These are phyloP conservation scores for Quillaja saponaria DNA, from an alignment of 306 rosid species.

Conservation along the genomic window DNA sequence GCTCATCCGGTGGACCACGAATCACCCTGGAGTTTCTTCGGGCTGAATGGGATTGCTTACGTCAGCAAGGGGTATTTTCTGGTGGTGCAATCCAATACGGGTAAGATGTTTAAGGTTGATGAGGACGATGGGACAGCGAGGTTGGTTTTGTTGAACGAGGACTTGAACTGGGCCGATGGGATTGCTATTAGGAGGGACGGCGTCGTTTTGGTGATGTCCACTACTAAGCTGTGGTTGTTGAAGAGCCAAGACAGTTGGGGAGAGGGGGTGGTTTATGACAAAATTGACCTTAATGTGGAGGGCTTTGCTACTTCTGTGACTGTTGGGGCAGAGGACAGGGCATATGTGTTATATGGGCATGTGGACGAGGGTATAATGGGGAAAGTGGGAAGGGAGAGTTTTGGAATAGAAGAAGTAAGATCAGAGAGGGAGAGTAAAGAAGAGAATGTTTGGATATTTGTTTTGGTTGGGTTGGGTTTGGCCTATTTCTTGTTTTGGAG, in stretches of 20 bases:
- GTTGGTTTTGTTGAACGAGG: slow-evolving; percentile 47
- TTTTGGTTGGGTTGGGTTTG: slow-evolving; percentile 66
- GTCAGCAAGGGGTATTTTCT: slow-evolving; percentile 67
- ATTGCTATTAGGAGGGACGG: slow-evolving; percentile 59
- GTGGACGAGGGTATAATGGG: slow-evolving; percentile 51
- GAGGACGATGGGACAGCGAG: slow-evolving; percentile 60
- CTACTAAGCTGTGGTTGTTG: slow-evolving; percentile 51
- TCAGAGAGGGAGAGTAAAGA: slow-evolving; percentile 49
- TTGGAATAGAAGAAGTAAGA: slow-evolving; percentile 59
- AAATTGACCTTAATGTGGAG: slow-evolving; percentile 57
- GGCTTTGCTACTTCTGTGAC: slow-evolving; percentile 61
- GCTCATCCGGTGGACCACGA: slow-evolving; percentile 40
- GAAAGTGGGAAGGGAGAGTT: slow-evolving; percentile 47
- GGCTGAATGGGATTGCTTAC: slow-evolving; percentile 75
- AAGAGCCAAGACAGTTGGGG: slow-evolving; percentile 72
- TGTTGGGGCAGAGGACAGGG: slow-evolving; percentile 47
- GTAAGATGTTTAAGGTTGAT: slow-evolving; percentile 74
- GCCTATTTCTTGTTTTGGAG: slow-evolving; percentile 77
- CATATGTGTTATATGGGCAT: slow-evolving; percentile 64
- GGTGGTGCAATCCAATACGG: slow-evolving; percentile 80
- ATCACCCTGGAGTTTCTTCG: slow-evolving; percentile 39
- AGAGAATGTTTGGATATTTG: slow-evolving; percentile 59
- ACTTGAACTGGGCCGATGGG: slow-evolving; percentile 54
- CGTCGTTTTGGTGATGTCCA: slow-evolving; percentile 72
- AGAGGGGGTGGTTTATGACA: slow-evolving; percentile 57